These are phyloP conservation scores for Lactifluus echinatus DNA, from an alignment of 768 basidiomycete species.

Conservation along the genomic window DNA sequence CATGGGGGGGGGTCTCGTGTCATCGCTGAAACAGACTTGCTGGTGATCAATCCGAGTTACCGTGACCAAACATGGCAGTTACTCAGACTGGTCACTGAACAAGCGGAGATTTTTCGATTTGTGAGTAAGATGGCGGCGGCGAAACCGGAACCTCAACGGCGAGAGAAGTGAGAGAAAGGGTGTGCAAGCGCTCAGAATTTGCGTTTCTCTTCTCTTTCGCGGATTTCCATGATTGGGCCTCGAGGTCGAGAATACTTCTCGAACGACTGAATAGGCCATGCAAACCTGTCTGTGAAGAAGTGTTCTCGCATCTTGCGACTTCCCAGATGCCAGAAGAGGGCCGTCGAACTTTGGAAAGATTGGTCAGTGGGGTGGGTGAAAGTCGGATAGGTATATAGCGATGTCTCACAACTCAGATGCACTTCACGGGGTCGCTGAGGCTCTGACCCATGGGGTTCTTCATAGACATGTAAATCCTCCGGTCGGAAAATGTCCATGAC, in stretches of 20 bases:
- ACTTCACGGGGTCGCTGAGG: background rate
- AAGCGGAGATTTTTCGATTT: conserved; percentile 6
- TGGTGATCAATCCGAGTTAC: no score
- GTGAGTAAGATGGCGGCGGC: conserved; percentile 13
- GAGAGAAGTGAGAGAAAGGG: background rate
- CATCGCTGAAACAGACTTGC: no score
- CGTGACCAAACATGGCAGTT: background rate
- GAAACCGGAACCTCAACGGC: background rate
- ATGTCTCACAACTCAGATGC: background rate
- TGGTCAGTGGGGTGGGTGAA: background rate
- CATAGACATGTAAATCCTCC: background rate
- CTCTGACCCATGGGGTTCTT: background rate
- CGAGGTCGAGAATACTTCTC: conserved; percentile 7
- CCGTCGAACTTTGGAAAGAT: background rate
- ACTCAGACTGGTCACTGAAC: background rate
- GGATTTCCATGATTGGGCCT: conserved; percentile 11
- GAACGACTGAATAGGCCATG: background rate
- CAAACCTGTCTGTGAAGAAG: background rate
- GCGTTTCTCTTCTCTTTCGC: background rate
- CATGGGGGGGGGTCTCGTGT: background rate
- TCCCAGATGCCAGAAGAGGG: background rate
- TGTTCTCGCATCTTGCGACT: background rate
- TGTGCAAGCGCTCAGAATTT: background rate
- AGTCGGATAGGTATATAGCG: background rate
- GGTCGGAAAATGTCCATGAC: background rate